Conservation (phyloP, 129 eudicot genomes). For the Dittrichia graveolens region DNA sequence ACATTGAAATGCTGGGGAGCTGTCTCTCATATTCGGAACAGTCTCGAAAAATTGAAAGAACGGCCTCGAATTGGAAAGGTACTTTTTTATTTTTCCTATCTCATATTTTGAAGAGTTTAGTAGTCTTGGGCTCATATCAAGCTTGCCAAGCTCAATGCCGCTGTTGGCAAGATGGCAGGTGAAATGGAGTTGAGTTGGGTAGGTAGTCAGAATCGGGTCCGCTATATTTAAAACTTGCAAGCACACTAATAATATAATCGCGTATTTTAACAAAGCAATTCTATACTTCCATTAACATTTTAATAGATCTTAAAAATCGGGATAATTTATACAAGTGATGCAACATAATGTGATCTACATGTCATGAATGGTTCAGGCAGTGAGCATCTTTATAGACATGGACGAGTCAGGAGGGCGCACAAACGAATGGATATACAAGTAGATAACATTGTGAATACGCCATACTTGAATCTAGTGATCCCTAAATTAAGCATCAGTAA, state of each 20-base stretch:
- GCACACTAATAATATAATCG: too few species aligned
- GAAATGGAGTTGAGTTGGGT: too few species aligned
- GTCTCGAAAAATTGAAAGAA: slow-evolving; percentile 75
- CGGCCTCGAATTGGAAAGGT: slow-evolving; percentile 99
- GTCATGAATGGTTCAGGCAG: slow-evolving; percentile 61
- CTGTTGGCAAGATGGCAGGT: too few species aligned
- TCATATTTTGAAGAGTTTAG: background rate
- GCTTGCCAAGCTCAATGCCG: background rate
- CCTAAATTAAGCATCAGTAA: slow-evolving; percentile 21
- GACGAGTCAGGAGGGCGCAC: slow-evolving; percentile 97
- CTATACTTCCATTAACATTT: background rate
- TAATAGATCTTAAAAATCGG: background rate
- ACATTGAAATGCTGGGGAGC: slow-evolving; percentile 97
- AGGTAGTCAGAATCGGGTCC: too few species aligned
- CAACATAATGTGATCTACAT: background rate
- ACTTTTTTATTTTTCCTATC: slow-evolving; percentile 7
- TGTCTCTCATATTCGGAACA: slow-evolving; percentile 90
- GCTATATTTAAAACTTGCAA: too few species aligned
- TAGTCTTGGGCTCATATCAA: background rate
- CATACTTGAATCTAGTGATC: slow-evolving; percentile 24
- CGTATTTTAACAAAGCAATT: background rate
- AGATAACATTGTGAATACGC: slow-evolving; percentile 27
- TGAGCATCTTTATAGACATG: slow-evolving; percentile 97
- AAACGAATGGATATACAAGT: slow-evolving; percentile 98
- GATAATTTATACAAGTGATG: background rate